Base-by-base conservation (phyloP, 352 stramenopile genomes). In the Pythium brachiatum region DNA sequence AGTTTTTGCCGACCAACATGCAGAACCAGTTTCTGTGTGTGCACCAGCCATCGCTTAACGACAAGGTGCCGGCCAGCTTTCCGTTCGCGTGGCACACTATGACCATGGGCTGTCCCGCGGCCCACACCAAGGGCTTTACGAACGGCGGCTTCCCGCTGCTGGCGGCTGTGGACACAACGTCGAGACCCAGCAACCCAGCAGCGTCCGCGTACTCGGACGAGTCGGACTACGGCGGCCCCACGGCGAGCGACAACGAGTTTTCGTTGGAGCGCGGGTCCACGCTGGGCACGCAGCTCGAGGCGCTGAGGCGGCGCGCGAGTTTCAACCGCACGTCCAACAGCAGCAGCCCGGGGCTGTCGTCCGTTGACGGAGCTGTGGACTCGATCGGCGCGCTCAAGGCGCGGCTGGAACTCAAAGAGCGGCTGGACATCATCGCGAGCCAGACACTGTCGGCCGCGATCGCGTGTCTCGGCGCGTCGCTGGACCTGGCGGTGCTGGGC, bases 1-100 rank as follows among this genome's bases (percentile, higher is more conserved):
- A 92, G 55, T 89, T 85, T 43, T 34, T 95, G 13, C 77, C 86
- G 0, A 95, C 86, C 18, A 95, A 95, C 70, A 90, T 95, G 82
- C 86, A 95, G 66, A 75, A 92, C 57, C 83, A 92, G 65, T 92
- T 89, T 53, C 58, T 92, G 1, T 86, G 72, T 60, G 77, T 77
- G 41, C 73, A 79, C 52, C 76, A 86, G 26, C 76, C 81, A 5
- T 59, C 67, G 21, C 53, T 57, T 20, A 36, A 29, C 5, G 66
- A 62, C 51, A 57, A 69, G 39, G 34, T 36, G 34, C 57, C 27
- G 36, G 57, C 47, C 59, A 53, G 52, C 2, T 12, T 39, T 4
- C 73, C 75, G 32, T 85, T 89, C 41, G 83, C 85, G 38, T 92
- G 83, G 83, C 83, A 92, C 62, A 94, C 85, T 5, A 92, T 94